Base-by-base conservation (phyloP, 495 filamentous ascomycete species). In the Xylaria scruposa region DNA sequence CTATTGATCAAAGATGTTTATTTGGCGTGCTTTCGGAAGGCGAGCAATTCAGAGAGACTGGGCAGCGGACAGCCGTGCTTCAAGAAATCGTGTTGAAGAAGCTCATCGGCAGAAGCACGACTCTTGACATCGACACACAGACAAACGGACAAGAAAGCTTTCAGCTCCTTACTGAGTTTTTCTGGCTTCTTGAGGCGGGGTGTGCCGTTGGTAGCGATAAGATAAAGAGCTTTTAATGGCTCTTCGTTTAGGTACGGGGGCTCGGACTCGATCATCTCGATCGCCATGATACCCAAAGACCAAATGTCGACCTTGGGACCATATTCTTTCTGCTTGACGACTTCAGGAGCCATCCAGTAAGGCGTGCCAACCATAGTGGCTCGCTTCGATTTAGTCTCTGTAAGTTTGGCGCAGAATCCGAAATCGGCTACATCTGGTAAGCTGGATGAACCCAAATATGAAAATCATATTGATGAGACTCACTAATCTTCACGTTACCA, bases 341-440 rank as follows among this genome's bases (percentile, higher is more conserved):
- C 96, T 80, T 99, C 96, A 42, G 96, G 96, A 3, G 96, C 96
- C 96, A 99, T 99, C 96, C 96, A 99, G 85, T 98, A 99, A 1
- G 96, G 96, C 19, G 96, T 99, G 70, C 96, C 96, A 63, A 99
- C 96, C 96, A 99, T 98, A 60, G 96, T 99, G 33, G 95, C 94
- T 77, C 96, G 95, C 85, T 99, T 98, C 78, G 88, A 94, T 83
- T 97, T 97, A 67, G 94, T 91, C 77, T 98, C 97, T 21, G 95
- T 98, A 70, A 99, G 91, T 83, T 99, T 98, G 80, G 96, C 96
- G 79, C 97, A 98, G 89, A 99, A 98, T 66, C 96, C 96, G 77
- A 99, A 99, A 88, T 99, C 96, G 74, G 96, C 94, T 97, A 70
- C 19, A 46, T 38, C 42, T 38, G 72, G 77, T 82, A 81, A 84